Conservation (phyloP, 805 yeast species). For the Jamesozyma jinghongensis region DNA sequence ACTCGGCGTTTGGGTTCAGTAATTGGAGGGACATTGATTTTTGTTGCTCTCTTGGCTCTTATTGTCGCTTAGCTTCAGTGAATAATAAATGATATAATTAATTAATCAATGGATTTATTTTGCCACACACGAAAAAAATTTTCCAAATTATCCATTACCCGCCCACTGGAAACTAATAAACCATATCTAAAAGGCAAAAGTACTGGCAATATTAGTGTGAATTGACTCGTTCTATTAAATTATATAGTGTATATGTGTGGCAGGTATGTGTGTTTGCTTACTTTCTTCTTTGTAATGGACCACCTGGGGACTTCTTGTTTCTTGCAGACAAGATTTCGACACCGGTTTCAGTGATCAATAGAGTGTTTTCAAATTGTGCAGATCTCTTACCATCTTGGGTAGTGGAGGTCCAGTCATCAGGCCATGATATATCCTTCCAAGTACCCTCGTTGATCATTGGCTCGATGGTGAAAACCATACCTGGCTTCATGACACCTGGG, state of each 20-base stretch:
- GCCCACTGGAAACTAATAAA: too few relatives aligned
- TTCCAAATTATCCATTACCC: too few relatives aligned
- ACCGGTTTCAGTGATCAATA: slow-evolving; percentile 88
- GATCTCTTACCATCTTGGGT: slow-evolving; percentile 84
- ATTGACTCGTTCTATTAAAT: not conserved
- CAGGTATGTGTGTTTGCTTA: slow-evolving; percentile 6
- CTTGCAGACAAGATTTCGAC: slow-evolving; percentile 84
- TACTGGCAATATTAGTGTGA: too few relatives aligned
- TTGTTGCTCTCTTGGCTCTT: too few relatives aligned
- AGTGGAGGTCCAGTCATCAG: slow-evolving; percentile 93
- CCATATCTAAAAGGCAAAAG: too few relatives aligned
- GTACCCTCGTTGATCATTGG: slow-evolving; percentile 92
- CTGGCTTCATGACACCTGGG: slow-evolving; percentile 88
- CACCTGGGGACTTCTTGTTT: slow-evolving; percentile 78
- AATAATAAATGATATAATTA: too few relatives aligned
- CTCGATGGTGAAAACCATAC: slow-evolving; percentile 94
- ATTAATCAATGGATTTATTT: too few relatives aligned
- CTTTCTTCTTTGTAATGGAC: slow-evolving; percentile 53
- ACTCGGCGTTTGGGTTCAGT: slow-evolving; percentile 94
- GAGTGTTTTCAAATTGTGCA: slow-evolving; percentile 94
- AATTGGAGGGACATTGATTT: slow-evolving; percentile 61
- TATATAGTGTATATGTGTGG: not conserved
- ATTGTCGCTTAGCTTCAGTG: too few relatives aligned
- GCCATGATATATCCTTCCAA: slow-evolving; percentile 80
- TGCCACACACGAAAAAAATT: too few relatives aligned